These are phyloP conservation scores for Monocercomonoides exilis DNA, from an alignment of 78 protist genomes.

Conservation along the genomic window DNA sequence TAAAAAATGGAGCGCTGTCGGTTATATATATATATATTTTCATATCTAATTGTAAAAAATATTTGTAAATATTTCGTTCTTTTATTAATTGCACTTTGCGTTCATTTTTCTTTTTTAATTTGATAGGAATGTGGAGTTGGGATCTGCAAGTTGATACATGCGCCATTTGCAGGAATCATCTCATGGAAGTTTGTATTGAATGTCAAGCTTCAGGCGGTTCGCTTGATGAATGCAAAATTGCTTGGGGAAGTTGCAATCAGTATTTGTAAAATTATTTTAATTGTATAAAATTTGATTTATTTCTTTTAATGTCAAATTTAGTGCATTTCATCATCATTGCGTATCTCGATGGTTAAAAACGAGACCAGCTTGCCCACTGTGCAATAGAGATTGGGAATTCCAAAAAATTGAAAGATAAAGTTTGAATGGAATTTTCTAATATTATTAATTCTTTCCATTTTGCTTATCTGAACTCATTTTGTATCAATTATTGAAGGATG, in stretches of 20 bases:
- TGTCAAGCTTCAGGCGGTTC: constrained; percentile 27
- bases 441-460: neutral
- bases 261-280: too few species aligned
- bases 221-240: constrained; percentile 33
- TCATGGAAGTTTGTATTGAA: constrained; percentile 37
- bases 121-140: constrained; percentile 50
- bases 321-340: constrained; percentile 39
- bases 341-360: constrained; percentile 46
- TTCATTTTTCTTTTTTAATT: too few species aligned
- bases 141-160: constrained; percentile 38
- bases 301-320: constrained; percentile 19
- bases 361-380: constrained; percentile 38
- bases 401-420: too few species aligned
- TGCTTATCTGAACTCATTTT: too few species aligned
- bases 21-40: too few species aligned
- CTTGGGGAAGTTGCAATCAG: too few species aligned
- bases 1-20: constrained; percentile 48
- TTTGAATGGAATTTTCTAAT: neutral
- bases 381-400: constrained; percentile 33
- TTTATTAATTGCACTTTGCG: too few species aligned
- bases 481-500: too few species aligned
- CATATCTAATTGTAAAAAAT: too few species aligned
- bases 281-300: neutral
- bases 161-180: constrained; percentile 47
- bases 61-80: too few species aligned